A percentile compares a stretch with the other conserved stretches of the same genome.
These are phyloP conservation scores for Mortierella sp. DNA, from an alignment of 371 early-diverging fungal genomes.

Conservation along the genomic window DNA sequence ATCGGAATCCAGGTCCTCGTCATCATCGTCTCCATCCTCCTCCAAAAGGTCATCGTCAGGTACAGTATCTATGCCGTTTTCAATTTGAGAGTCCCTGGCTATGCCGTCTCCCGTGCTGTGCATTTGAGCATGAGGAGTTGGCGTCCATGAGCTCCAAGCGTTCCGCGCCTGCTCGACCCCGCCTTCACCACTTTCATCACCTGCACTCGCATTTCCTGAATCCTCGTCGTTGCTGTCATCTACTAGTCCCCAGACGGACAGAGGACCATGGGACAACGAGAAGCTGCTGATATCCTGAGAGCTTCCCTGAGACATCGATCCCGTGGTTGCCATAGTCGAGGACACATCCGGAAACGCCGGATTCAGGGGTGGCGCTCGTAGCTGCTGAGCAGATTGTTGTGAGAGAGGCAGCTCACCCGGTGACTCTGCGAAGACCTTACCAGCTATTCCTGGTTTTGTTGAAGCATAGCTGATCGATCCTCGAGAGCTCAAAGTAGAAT, in stretches of 20 bases:
- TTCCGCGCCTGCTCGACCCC: slow-evolving; percentile 3
- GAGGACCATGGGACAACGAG: not conserved
- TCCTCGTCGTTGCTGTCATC: slow-evolving; percentile 18
- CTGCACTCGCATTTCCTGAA: too few species aligned
- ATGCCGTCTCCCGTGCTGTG: not conserved
- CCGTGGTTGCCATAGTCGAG: slow-evolving; percentile 24
- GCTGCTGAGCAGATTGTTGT: slow-evolving; percentile 24
- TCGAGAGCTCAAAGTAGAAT: slow-evolving; percentile 16
- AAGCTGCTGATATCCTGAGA: not conserved
- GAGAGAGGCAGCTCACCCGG: slow-evolving; percentile 29
- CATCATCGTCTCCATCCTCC: slow-evolving; percentile 28
- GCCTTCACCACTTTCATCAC: not conserved
- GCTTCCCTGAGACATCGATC: slow-evolving; percentile 16
- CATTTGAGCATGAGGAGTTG: slow-evolving; percentile 12
- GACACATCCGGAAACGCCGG: slow-evolving; percentile 22
- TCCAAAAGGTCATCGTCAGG: slow-evolving; percentile 38
- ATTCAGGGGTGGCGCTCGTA: slow-evolving; percentile 1
- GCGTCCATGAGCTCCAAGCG: slow-evolving; percentile 29
- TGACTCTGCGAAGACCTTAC: slow-evolving; percentile 31
- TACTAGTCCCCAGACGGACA: slow-evolving; percentile 32
- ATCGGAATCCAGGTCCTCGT: slow-evolving; percentile 26
- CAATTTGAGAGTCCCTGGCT: not conserved
- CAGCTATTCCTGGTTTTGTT: slow-evolving; percentile 8
- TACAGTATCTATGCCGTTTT: slow-evolving; percentile 9
- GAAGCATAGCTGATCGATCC: slow-evolving; percentile 32